Evolutionary conservation across 2,329 filamentous ascomycete species (phyloP), one percentile per base, ranked within the genome.

Genomic region (Ophiostoma triangulosporum): DNA sequence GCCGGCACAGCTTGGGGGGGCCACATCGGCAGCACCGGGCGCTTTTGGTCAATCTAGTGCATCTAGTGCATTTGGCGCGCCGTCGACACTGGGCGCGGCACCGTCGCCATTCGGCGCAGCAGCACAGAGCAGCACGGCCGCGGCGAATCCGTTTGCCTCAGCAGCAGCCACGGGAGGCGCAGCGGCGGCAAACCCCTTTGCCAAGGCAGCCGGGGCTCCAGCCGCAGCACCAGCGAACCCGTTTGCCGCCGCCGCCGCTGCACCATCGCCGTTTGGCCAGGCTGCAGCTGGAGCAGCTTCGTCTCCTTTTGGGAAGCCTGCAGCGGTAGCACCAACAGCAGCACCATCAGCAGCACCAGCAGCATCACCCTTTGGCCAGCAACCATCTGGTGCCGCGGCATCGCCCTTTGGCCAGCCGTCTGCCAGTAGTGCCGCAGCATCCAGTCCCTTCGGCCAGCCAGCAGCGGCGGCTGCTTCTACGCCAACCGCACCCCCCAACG

Each of bases 131-230:
- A 51, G 6, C 7, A 20, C 31, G 67, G 50, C 54, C 61, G 7
- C 54, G 64, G 40, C 67, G 63, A 29, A 61, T 61, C 57, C 68
- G 1, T 69, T 71, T 57, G 65, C 63, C 35, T 38, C 36, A 4
- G 48, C 54, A 49, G 46, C 52, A 1, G 36, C 27, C 11, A 8
- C 53, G 36, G 32, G 24, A 9, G 22, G n/a, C 7, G 22, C 49
- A 7, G 33, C 43, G 17, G 7, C 49, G n/a, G 40, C 38, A 4
- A 51, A 36, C n/a, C 48, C 40, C 4, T 52, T 52, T 45, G 32
- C 31, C 32, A 51, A 49, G 24, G 15, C 43, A 17, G 26, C 43
- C 1, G 43, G 26, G 4, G 26, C 45, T 6, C 15, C 50, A 27
- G 22, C 22, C 6, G 27, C 43, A 8, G 50, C 43, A 26, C 20